A percentile compares a stretch with the other conserved stretches of the same genome.
phyloP scores from a whole-genome alignment of 208 protist genomes.

The Trypanosoma melophagium region DNA sequence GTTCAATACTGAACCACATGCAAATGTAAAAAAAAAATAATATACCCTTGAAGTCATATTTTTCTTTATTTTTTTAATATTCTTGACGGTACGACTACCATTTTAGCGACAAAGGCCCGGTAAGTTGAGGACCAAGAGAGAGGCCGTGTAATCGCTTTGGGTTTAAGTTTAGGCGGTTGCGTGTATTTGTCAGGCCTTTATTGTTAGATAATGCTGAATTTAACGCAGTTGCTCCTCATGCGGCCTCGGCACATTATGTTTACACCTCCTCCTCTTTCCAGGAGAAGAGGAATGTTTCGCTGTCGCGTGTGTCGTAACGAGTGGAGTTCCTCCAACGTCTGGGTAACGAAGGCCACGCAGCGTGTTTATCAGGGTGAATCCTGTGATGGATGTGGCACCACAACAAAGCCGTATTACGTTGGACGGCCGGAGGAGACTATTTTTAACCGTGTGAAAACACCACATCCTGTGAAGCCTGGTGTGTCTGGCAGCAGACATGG shows the following conservation, averaged over 20 bases:
- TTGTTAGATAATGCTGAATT: constrained; percentile 49
- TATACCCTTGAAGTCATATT: too few relatives aligned
- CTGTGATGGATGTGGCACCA: constrained; percentile 80
- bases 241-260: constrained; percentile 89
- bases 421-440: constrained; percentile 74
- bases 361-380: constrained; percentile 88
- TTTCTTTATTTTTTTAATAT: too few relatives aligned
- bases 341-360: constrained; percentile 89
- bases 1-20: neutral
- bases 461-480: constrained; percentile 72
- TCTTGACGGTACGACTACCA: too few relatives aligned
- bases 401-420: constrained; percentile 88
- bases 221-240: constrained; percentile 39
- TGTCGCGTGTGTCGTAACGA: constrained; percentile 59
- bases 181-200: neutral
- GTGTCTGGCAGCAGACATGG: constrained; percentile 63
- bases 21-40: too few relatives aligned
- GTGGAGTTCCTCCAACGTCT: constrained; percentile 78
- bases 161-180: too few relatives aligned
- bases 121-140: too few relatives aligned
- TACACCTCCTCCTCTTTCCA: constrained; percentile 77
- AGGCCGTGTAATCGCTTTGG: too few relatives aligned
- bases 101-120: too few relatives aligned
- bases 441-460: constrained; percentile 75
- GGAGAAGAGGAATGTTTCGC: constrained; percentile 66